Evolutionary conservation across 805 yeast species (phyloP), one percentile per base, ranked within the genome.

Genomic region (Candida nitratophila): DNA sequence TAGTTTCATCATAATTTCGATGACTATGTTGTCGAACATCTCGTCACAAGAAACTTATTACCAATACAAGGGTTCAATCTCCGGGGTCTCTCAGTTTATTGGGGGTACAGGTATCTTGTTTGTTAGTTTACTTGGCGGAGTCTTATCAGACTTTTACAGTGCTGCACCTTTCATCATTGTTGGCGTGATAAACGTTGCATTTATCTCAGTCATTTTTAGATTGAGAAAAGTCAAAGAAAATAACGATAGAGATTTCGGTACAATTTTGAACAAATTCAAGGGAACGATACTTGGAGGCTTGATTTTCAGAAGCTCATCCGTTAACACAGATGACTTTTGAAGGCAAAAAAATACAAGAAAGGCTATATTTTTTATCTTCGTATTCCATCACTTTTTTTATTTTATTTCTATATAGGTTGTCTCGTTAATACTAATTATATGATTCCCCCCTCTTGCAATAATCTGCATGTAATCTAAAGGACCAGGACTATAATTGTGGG

Each of bases 71-170:
- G 89, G 89, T n/a, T 69, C 84, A 2, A 71, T 83, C 35, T 73
- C 83, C 41, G 91, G 91, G 7, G 75, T 81, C 12, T 81, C 79
- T 56, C 74, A 83, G n/a, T 71, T 83, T 44, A 66, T 73, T 50
- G 89, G 88, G 16, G 86, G 86, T 1, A 41, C 79, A 8, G 91
- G 91, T 2, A 80, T 83, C 24, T 61, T 83, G 45, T 42, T 79
- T 1, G 63, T 82, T 26, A 73, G 81, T 31, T 77, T 76, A 52
- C 31, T 80, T 10, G 90, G 89, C 6, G 89, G 89, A 4, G 53
- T 63, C 15, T 64, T 77, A 50, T 75, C 83, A 21, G 87, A 82
- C 54, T 42, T 50, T 32, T 77, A 80, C 76, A 61, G 71, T 21
- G 73, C 76, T 33, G 75, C 77, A 0, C 86, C 89, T 4, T 83